Percentiles rank a stretch among this genome's conserved stretches.
Evolutionary conservation across 371 early-diverging fungal genomes (phyloP).

Genomic region (Mortierella sp.): DNA sequence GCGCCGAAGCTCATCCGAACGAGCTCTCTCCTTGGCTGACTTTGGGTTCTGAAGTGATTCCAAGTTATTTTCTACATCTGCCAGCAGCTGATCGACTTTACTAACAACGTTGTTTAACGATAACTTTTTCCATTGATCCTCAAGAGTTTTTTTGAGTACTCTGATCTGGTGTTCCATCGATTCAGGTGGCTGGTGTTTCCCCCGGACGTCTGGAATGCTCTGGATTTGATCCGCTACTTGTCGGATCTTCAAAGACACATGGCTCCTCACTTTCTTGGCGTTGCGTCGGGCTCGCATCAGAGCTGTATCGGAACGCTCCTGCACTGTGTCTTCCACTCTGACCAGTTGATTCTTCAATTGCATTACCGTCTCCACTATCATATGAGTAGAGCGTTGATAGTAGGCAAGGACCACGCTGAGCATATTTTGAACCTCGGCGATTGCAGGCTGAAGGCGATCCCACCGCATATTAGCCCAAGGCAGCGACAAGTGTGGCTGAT

Average conservation of each 20-base stretch:
- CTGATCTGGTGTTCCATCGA: conserved; percentile 11
- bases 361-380: not conserved
- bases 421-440: conserved; percentile 1
- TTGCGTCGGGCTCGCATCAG: conserved; percentile 19
- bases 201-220: not conserved
- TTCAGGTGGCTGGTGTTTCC: not conserved
- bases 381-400: not conserved
- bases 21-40: not conserved
- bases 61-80: conserved; percentile 8
- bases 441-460: conserved; percentile 2
- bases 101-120: not conserved
- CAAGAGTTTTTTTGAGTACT: not conserved
- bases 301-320: not conserved
- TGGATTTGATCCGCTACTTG: not conserved
- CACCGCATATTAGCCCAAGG: conserved; percentile 3
- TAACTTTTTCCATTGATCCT: not conserved
- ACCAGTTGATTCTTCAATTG: not conserved
- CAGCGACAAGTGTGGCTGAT: not conserved
- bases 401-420: not conserved
- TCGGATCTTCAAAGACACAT: not conserved
- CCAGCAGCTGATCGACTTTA: conserved; percentile 17
- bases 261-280: conserved; percentile 17
- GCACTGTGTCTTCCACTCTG: not conserved
- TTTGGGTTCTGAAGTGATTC: not conserved
- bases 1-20: conserved; percentile 16